Evolutionary conservation across 306 rosid species (phyloP).

Genomic region (Luffa aegyptiaca): DNA sequence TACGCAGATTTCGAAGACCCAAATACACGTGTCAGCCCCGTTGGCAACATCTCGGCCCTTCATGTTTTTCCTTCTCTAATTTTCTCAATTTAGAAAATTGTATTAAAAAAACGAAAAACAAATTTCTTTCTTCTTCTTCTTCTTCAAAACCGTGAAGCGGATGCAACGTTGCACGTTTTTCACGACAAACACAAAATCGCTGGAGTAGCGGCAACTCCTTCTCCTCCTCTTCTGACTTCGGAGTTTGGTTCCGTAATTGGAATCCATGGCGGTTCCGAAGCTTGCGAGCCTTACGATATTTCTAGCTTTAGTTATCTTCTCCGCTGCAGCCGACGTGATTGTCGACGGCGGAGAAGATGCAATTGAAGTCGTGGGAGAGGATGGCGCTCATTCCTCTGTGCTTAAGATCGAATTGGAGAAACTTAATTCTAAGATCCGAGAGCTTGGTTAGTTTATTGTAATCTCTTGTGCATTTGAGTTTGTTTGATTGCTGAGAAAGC

Average conservation of each 20-base stretch:
- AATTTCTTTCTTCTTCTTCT: not conserved
- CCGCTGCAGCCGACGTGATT: constrained; percentile 37
- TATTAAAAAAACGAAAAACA: not conserved
- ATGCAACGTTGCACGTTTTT: not conserved
- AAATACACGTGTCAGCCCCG: not conserved
- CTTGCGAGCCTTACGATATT: constrained; percentile 33
- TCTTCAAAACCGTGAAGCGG: not conserved
- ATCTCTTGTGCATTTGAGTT: not conserved
- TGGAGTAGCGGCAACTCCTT: not conserved
- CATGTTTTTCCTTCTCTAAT: not conserved
- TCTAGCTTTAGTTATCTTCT: constrained; percentile 33
- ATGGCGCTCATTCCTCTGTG: constrained; percentile 32
- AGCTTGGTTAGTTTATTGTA: constrained; percentile 45
- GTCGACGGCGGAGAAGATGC: constrained; percentile 17
- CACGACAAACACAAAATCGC: not conserved
- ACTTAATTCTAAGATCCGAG: constrained; percentile 73
- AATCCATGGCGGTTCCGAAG: constrained; percentile 64
- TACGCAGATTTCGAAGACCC: not conserved
- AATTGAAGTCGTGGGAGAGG: constrained; percentile 15
- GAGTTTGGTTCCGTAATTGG: not conserved
- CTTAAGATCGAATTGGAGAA: constrained; percentile 64
- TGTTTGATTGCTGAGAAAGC: constrained; percentile 1
- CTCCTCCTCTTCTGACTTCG: not conserved
- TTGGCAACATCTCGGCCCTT: not conserved
- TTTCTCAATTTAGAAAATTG: not conserved